A percentile compares a stretch with the other conserved stretches of the same genome.
phyloP scores from a whole-genome alignment of 345 rosid genomes.

The Populus tremula region DNA sequence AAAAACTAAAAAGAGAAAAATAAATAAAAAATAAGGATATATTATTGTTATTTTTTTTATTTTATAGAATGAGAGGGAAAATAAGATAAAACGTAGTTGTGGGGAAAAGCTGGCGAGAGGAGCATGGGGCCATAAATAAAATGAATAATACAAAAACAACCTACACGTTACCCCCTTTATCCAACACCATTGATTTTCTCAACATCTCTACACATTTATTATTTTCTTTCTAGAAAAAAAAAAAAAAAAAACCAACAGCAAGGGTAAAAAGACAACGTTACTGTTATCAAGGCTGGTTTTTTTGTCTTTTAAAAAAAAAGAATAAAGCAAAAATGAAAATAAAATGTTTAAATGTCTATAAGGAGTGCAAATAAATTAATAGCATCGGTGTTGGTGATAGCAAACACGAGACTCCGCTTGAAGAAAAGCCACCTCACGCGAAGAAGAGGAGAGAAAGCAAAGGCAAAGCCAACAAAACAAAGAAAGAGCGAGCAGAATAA shows the following conservation, averaged over 20 bases:
- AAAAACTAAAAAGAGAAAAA: neutral
- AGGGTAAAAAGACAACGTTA: neutral
- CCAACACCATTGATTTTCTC: neutral
- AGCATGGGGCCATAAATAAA: conserved; percentile 21
- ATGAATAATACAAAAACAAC: conserved; percentile 13
- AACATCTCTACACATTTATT: neutral
- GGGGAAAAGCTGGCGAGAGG: conserved; percentile 16
- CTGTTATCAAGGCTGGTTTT: neutral
- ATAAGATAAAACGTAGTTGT: neutral
- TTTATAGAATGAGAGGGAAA: neutral
- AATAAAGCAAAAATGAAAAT: neutral
- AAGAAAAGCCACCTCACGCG: conserved; percentile 27
- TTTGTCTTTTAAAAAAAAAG: neutral
- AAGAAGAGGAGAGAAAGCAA: conserved; percentile 14
- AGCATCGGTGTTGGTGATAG: conserved; percentile 5
- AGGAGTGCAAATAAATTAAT: conserved; percentile 4
- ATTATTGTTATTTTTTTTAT: neutral
- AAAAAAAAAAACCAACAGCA: neutral
- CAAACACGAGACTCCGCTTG: conserved; percentile 13
- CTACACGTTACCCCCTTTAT: neutral
- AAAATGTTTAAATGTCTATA: neutral
- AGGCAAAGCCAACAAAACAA: conserved; percentile 1
- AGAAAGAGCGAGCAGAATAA: conserved; percentile 23
- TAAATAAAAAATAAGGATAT: neutral
- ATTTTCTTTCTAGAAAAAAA: neutral